Conservation (phyloP, 2,329 filamentous ascomycete species). For the Stagonosporopsis chrysanthemi region DNA sequence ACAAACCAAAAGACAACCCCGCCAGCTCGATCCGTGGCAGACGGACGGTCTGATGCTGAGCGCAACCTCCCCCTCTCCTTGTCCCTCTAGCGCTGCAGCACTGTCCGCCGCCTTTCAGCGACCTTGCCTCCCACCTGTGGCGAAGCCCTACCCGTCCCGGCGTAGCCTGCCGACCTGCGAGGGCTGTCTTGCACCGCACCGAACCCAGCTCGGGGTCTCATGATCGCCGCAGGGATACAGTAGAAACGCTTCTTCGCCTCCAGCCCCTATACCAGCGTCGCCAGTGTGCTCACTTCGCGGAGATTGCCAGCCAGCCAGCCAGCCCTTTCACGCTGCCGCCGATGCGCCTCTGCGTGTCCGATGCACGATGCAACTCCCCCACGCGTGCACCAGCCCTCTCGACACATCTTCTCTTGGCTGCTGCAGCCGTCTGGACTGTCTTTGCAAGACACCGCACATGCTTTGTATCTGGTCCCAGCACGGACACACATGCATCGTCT, state of each 20-base stretch:
- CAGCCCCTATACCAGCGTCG: slow-evolving; percentile 11
- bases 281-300: not conserved
- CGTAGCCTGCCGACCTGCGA: not conserved
- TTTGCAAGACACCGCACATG: too few species aligned
- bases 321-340: not conserved
- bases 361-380: not conserved
- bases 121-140: slow-evolving; percentile 8
- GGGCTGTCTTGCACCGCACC: slow-evolving; percentile 1
- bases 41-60: not conserved
- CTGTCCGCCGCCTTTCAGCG: slow-evolving; percentile 5
- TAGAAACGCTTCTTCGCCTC: not conserved
- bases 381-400: not conserved
- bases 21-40: not conserved
- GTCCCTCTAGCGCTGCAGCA: slow-evolving; percentile 1
- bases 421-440: not conserved
- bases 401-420: not conserved
- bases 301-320: slow-evolving; percentile 3
- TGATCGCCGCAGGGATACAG: slow-evolving; percentile 9
- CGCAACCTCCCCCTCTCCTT: not conserved
- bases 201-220: slow-evolving; percentile 8
- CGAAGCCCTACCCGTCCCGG: not conserved
- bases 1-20: too few species aligned
- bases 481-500: too few species aligned
- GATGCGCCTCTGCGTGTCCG: not conserved
- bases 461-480: too few species aligned